Percentiles rank a stretch among this genome's conserved stretches.
phyloP scores from a whole-genome alignment of 2,329 filamentous ascomycete genomes.

The Alternaria infectoria region DNA sequence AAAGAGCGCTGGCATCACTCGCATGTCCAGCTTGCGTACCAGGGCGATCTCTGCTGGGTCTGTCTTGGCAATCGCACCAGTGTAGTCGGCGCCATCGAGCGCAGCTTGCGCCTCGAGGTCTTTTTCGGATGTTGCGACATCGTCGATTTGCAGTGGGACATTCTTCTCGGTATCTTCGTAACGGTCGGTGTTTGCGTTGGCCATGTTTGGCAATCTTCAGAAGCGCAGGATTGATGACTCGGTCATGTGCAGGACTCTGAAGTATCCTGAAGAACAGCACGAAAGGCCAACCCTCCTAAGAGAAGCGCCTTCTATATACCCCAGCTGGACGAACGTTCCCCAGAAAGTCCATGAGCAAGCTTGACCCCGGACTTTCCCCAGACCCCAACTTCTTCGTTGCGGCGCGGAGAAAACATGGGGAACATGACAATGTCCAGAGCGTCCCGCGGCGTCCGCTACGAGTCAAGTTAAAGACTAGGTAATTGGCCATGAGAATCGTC shows the following conservation, averaged over 20 bases:
- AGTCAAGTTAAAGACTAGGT: not conserved
- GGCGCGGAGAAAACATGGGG: not conserved
- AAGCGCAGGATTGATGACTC: not conserved
- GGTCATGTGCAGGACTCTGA: not conserved
- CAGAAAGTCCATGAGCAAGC: slow-evolving; percentile 18
- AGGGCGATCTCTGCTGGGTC: slow-evolving; percentile 34
- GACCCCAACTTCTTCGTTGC: slow-evolving; percentile 8
- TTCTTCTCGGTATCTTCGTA: slow-evolving; percentile 24
- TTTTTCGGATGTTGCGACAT: slow-evolving; percentile 14
- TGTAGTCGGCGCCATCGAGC: slow-evolving; percentile 23
- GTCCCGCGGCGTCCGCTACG: not conserved
- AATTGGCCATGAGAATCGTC: not conserved
- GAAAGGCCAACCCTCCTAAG: not conserved
- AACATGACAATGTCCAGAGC: not conserved
- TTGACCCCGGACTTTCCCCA: slow-evolving; percentile 33
- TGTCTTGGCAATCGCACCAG: slow-evolving; percentile 29
- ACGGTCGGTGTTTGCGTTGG: not conserved
- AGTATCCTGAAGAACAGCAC: not conserved
- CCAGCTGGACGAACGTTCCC: slow-evolving; percentile 25
- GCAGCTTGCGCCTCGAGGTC: not conserved
- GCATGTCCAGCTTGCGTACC: slow-evolving; percentile 33
- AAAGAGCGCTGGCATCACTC: slow-evolving; percentile 33
- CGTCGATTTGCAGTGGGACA: slow-evolving; percentile 22
- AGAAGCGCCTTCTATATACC: slow-evolving; percentile 19
- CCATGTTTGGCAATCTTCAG: slow-evolving; percentile 11